phyloP scores from a whole-genome alignment of 495 filamentous ascomycete species.

The Endocarpon pusillum region DNA sequence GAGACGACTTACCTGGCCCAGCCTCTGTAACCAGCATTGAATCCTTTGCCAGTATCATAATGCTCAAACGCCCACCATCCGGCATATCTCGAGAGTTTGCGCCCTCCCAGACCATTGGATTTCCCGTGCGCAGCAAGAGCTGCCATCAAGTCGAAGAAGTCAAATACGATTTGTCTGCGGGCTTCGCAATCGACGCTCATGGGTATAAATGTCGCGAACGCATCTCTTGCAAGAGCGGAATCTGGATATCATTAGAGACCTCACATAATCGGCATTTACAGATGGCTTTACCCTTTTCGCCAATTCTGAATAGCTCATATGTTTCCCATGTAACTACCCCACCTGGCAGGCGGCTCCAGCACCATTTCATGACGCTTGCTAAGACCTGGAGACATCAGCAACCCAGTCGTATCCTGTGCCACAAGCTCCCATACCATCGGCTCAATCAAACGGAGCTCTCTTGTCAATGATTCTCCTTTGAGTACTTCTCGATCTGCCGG shows the following conservation, averaged over 20 bases:
- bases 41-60: slow-evolving; percentile 69
- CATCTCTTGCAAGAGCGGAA: slow-evolving; percentile 78
- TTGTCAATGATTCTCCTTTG: slow-evolving; percentile 51
- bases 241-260: slow-evolving; percentile 31
- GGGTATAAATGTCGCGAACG: slow-evolving; percentile 92
- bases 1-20: slow-evolving; percentile 44
- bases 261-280: not conserved
- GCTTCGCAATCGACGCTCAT: slow-evolving; percentile 81
- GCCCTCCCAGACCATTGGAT: slow-evolving; percentile 78
- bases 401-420: slow-evolving; percentile 3
- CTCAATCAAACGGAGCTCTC: slow-evolving; percentile 84
- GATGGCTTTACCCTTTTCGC: slow-evolving; percentile 58
- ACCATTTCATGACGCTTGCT: slow-evolving; percentile 93
- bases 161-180: slow-evolving; percentile 75
- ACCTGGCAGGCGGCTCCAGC: slow-evolving; percentile 84
- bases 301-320: slow-evolving; percentile 88
- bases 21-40: slow-evolving; percentile 80
- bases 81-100: slow-evolving; percentile 87
- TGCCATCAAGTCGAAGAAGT: slow-evolving; percentile 89
- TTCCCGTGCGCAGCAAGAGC: slow-evolving; percentile 74
- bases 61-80: slow-evolving; percentile 99
- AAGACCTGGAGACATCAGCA: slow-evolving; percentile 43
- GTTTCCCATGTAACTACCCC: slow-evolving; percentile 94
- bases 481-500: slow-evolving; percentile 13
- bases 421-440: slow-evolving; percentile 56